Evolutionary conservation across 495 filamentous ascomycete species (phyloP).

Genomic region (Jackrogersella multiformis): DNA sequence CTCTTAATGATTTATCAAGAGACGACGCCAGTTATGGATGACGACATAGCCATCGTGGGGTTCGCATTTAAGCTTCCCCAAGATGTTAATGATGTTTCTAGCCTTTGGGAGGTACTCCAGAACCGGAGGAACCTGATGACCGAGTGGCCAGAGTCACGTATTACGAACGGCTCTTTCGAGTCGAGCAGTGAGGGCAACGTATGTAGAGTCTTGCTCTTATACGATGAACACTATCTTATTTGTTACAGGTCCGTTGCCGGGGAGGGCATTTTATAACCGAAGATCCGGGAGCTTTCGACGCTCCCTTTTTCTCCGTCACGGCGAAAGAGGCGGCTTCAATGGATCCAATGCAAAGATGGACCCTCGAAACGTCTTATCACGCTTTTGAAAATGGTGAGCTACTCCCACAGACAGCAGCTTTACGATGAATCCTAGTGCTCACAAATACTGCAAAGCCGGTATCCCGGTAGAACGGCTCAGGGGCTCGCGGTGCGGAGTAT

Average conservation of each 20-base stretch:
- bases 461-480: conserved; percentile 34
- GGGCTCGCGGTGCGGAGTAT: conserved; percentile 44
- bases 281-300: conserved; percentile 59
- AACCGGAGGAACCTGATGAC: conserved; percentile 49
- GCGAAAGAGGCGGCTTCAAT: conserved; percentile 59
- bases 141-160: conserved; percentile 45
- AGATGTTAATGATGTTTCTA: conserved; percentile 44
- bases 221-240: not conserved
- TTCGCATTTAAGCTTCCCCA: conserved; percentile 51
- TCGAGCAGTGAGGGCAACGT: conserved; percentile 19
- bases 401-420: not conserved
- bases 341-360: conserved; percentile 47
- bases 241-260: conserved; percentile 16
- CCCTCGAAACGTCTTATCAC: conserved; percentile 64
- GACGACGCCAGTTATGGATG: conserved; percentile 5
- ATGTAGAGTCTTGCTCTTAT: not conserved
- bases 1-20: not conserved
- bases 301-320: conserved; percentile 66
- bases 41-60: conserved; percentile 50
- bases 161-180: conserved; percentile 42
- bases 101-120: conserved; percentile 49
- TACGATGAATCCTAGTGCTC: not conserved
- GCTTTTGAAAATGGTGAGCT: conserved; percentile 50
- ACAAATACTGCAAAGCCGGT: conserved; percentile 31
- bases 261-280: conserved; percentile 52